Evolutionary conservation across 352 stramenopile species (phyloP).

Genomic region (Phytophthora pini): DNA sequence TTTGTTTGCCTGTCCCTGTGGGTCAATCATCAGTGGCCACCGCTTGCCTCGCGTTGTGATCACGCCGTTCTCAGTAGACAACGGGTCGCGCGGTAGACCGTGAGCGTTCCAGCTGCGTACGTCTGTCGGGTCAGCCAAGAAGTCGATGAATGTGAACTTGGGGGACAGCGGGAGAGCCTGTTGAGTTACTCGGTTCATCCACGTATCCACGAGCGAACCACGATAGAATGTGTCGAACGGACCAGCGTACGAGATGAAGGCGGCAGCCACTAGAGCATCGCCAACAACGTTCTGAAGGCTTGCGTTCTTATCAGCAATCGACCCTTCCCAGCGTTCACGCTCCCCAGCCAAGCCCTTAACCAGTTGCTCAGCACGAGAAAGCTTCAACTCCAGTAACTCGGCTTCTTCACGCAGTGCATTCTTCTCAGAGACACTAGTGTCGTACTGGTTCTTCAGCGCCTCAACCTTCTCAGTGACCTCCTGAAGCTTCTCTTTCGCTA

Average conservation of each 20-base stretch:
- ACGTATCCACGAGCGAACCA: conserved; percentile 83
- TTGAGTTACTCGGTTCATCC: conserved; percentile 89
- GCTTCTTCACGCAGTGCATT: conserved; percentile 94
- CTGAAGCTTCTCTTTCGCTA: conserved; percentile 90
- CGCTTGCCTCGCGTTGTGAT: conserved; percentile 94
- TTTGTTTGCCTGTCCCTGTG: conserved; percentile 96
- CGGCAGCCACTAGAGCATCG: conserved; percentile 92
- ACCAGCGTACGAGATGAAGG: conserved; percentile 96
- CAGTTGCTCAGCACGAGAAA: conserved; percentile 94
- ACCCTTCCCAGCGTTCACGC: conserved; percentile 93
- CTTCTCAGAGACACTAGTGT: conserved; percentile 93
- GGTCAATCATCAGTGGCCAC: conserved; percentile 98
- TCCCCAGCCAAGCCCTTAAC: conserved; percentile 94
- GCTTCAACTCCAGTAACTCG: conserved; percentile 92
- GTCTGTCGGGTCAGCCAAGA: conserved; percentile 93
- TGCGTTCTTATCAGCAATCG: conserved; percentile 91
- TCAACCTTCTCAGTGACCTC: conserved; percentile 94
- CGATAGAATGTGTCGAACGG: conserved; percentile 95
- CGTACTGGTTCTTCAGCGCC: conserved; percentile 91
- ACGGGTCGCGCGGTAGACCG: conserved; percentile 91
- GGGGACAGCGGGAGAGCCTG: conserved; percentile 85
- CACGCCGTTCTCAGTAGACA: conserved; percentile 96
- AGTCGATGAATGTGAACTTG: conserved; percentile 93
- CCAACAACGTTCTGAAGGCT: conserved; percentile 91
- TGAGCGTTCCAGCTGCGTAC: conserved; percentile 96